Evolutionary conservation across 495 filamentous ascomycete species (phyloP), one percentile per base, ranked within the genome.

Genomic region (Parachaetomium inaequale): DNA sequence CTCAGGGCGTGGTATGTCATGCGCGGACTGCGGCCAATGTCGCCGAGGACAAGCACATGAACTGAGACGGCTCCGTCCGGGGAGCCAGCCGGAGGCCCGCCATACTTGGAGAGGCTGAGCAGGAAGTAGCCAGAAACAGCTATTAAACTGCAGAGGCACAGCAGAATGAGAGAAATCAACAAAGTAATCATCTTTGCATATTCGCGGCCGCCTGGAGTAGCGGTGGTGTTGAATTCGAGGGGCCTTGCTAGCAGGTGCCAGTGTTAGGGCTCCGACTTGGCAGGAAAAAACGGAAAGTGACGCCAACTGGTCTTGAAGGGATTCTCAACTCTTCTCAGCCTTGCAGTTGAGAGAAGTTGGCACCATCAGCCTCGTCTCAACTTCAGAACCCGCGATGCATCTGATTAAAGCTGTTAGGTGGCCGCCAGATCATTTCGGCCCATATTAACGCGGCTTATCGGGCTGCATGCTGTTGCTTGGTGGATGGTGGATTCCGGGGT

Each of bases 1-100:
- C 93, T 97, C 62, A 96, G 73, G 23, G 93, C 92, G 84, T 99
- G 94, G 70, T 99, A 97, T 73, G 97, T 94, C 94, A 99, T 99
- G 61, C 94, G 90, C 26, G 94, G 94, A 72, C 92, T 96, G 36
- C 92, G 85, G 26, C 94, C 94, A 74, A 99, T 94, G 70, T 99
- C 94, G 15, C 94, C 94, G n/a, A 99, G 82, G 43, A 99, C 94
- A n/a, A 98, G 81, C 36, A 99, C 84, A 69, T 96, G 91, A 28
- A 90, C 81, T 7, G 83, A 81, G 25, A 80, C 74, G 10, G 59
- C 40, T 28, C 64, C 65, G 12, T 71, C 64, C 1, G 62, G 57
- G 11, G 69, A 60, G 0, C 66, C 70, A 11, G 70, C 61, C 0
- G 61, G 40, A 17, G 70, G 64, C 3, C 67, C 65, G 14, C 47